These are phyloP conservation scores for Handroanthus guayacan DNA, from an alignment of 257 asterid species.

Conservation along the genomic window DNA sequence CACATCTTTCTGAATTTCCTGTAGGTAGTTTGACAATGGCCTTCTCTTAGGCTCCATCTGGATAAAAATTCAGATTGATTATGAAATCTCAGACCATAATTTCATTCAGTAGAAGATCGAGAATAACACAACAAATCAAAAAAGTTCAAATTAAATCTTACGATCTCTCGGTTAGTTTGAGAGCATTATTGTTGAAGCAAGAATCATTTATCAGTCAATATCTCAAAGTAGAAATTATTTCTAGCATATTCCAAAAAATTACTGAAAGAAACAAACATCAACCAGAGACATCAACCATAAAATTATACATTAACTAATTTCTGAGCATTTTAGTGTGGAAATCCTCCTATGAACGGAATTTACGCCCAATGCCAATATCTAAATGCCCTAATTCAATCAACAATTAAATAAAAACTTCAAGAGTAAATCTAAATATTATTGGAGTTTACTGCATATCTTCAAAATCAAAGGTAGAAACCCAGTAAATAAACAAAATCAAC, in stretches of 20 bases:
- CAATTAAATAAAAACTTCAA: neutral
- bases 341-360: neutral
- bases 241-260: neutral
- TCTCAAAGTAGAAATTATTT: neutral
- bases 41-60: conserved; percentile 77
- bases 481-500: neutral
- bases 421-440: neutral
- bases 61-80: conserved; percentile 24
- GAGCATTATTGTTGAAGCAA: no score
- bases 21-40: conserved; percentile 73
- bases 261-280: neutral
- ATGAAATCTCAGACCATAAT: neutral
- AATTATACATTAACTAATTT: neutral
- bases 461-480: neutral
- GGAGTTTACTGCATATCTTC: neutral
- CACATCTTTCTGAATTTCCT: conserved; percentile 76
- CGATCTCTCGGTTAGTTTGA: neutral
- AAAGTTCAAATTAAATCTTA: neutral
- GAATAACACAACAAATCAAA: neutral
- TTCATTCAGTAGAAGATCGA: neutral
- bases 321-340: neutral
- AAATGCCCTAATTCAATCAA: conserved; percentile 12
- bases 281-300: neutral
- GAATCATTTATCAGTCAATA: no score
- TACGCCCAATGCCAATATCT: neutral